Evolutionary conservation across 1,139 yeast species (phyloP), one percentile per base, ranked within the genome.

Genomic region (Hemisphaericaspora lyxosophila): DNA sequence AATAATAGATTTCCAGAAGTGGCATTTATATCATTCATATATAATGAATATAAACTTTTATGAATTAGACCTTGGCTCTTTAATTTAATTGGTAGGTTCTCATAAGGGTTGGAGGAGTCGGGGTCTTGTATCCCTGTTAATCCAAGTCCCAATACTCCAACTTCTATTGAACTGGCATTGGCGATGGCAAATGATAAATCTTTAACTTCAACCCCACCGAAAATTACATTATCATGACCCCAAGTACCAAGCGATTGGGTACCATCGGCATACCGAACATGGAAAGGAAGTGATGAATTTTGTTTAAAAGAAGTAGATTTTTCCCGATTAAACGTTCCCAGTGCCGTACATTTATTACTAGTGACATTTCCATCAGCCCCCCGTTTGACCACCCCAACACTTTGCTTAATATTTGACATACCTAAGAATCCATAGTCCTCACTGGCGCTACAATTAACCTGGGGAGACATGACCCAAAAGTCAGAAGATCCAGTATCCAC

Each of bases 251-350:
- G 44, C 3, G 90, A 88, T 50, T 57, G 66, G 19, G 86, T 69
- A 5, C 58, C 54, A 55, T 85, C 95, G 23, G 82, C 90, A 50
- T 86, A 86, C n/a, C n/a, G n/a, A n/a, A n/a, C n/a, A n/a, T n/a
- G n/a, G n/a, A n/a, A n/a, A n/a, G 22, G 60, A 43, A 49, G 84
- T 84, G 35, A 33, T 12, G 44, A 71, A 47, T 70, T 71, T 28
- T 44, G 38, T n/a, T 52, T 46, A 54, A 66, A 70, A 2, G 69
- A 36, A 35, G 52, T 55, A 3, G 73, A 66, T 5, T 47, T 44
- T 2, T 45, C 62, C 13, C 71, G 65, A 41, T 60, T 53, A 49
- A 70, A 70, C 1, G 74, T 62, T 2, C 77, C 77, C 40, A 58
- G 57, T 5, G 53, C 38, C 1, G 73, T 65, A 49, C 75, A 70